Evolutionary conservation across 768 basidiomycete genomes (phyloP).

Genomic region (Tricholoma matsutake): DNA sequence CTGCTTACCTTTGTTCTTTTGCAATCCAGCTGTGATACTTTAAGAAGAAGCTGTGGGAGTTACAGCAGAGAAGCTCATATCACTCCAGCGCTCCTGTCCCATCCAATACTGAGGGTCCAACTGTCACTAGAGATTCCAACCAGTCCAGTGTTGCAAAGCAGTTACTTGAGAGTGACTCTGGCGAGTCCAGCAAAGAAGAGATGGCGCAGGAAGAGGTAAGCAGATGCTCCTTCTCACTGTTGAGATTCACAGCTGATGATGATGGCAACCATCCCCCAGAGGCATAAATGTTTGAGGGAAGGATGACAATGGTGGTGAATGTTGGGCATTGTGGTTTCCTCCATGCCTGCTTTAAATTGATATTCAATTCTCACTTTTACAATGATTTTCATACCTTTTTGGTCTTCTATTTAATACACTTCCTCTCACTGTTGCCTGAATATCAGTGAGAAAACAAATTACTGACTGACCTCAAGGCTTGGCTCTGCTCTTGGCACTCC

Average conservation of each 20-base stretch:
- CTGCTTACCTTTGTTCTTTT: neutral
- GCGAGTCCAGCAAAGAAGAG: neutral
- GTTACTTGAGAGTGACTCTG: neutral
- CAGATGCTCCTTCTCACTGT: neutral
- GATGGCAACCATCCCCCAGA: neutral
- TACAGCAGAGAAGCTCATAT: neutral
- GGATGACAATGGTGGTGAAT: neutral
- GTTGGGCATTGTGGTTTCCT: neutral
- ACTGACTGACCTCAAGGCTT: too few species aligned
- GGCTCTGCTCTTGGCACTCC: neutral
- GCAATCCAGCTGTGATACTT: neutral
- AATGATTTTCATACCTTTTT: too few species aligned
- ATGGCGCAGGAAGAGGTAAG: neutral
- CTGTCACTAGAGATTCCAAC: neutral
- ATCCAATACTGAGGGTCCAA: neutral
- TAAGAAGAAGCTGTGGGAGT: neutral
- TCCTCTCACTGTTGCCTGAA: too few species aligned
- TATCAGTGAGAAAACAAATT: too few species aligned
- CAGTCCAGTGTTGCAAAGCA: neutral
- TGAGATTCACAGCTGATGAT: neutral
- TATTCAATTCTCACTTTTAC: neutral
- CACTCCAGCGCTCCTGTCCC: neutral
- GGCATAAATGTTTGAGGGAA: neutral
- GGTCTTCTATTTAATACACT: too few species aligned
- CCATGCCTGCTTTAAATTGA: too few species aligned